phyloP scores from a whole-genome alignment of 2,329 filamentous ascomycete genomes.

The Calcarisporium arbuscula region DNA sequence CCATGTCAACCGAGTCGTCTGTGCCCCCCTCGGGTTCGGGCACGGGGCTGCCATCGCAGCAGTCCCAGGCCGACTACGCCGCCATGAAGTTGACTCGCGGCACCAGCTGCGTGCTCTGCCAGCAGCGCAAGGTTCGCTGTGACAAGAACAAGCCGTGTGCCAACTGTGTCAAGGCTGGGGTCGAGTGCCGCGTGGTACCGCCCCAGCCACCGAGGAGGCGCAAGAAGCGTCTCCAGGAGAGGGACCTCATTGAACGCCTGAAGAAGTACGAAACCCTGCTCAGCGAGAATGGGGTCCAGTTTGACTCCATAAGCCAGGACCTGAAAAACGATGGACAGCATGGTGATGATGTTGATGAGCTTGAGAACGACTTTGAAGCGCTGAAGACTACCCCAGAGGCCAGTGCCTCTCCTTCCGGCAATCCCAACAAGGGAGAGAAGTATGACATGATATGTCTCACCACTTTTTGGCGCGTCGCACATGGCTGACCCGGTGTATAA shows the following conservation, averaged over 20 bases:
- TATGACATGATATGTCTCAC: too few species aligned
- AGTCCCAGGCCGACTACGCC: constrained; percentile 30
- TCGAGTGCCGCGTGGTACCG: constrained; percentile 55
- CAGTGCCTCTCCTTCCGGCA: constrained; percentile 28
- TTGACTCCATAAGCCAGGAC: constrained; percentile 58
- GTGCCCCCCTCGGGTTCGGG: constrained; percentile 2
- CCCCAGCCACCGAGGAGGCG: constrained; percentile 50
- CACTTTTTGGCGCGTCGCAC: too few species aligned
- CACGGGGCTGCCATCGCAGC: constrained; percentile 13
- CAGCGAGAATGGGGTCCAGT: constrained; percentile 59
- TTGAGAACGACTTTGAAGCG: constrained; percentile 49
- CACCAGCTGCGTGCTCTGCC: constrained; percentile 64
- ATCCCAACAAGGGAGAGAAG: too few species aligned
- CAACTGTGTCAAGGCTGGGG: constrained; percentile 58
- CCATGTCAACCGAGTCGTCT: constrained; percentile 6
- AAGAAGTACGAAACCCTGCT: constrained; percentile 62
- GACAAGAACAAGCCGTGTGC: constrained; percentile 66
- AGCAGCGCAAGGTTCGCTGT: constrained; percentile 70
- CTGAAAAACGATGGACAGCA: constrained; percentile 20
- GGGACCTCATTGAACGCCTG: constrained; percentile 63
- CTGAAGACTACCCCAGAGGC: constrained; percentile 47
- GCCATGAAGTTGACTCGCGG: constrained; percentile 51
- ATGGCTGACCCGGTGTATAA: too few species aligned
- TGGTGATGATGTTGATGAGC: constrained; percentile 47
- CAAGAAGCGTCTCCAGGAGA: constrained; percentile 62